These are phyloP conservation scores for Meira miltonrushii DNA, from an alignment of 1,284 basidiomycete species.

Conservation along the genomic window DNA sequence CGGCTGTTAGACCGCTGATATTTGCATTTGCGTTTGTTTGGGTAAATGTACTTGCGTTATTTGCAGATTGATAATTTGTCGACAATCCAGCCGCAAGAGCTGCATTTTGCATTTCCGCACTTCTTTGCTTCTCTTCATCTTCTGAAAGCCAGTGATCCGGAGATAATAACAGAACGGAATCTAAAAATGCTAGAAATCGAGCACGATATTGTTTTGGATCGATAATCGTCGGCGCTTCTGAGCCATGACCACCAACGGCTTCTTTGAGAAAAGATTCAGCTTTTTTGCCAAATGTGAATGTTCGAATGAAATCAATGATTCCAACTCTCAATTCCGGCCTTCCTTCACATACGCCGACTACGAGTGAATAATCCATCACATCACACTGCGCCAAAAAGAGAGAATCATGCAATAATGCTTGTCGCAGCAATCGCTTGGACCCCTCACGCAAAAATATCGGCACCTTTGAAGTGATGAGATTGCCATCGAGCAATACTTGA, in stretches of 20 bases:
- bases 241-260: conserved; percentile 67
- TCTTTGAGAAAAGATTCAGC: conserved; percentile 97
- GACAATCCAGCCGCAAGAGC: no score
- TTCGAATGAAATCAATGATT: conserved; percentile 93
- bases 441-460: conserved; percentile 95
- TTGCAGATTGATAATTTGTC: no score
- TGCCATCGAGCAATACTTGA: conserved; percentile 84
- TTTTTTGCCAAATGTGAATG: conserved; percentile 97
- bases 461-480: conserved; percentile 61
- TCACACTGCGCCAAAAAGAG: conserved; percentile 50
- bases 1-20: no score
- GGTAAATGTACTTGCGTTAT: no score
- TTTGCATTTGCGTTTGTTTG: no score
- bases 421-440: conserved; percentile 82
- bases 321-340: conserved; percentile 65
- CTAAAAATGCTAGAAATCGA: conserved; percentile 49
- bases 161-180: conserved; percentile 36
- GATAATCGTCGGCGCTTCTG: conserved; percentile 32
- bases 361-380: conserved; percentile 93
- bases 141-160: conserved; percentile 38
- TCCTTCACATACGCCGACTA: conserved; percentile 68
- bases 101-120: neutral
- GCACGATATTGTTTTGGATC: conserved; percentile 48
- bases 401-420: conserved; percentile 64
- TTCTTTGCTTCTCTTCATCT: conserved; percentile 4